A percentile compares a stretch with the other conserved stretches of the same genome.
These are phyloP conservation scores for Pseudogymnoascus sp. DNA, from an alignment of 2,329 filamentous ascomycete species.

Conservation along the genomic window DNA sequence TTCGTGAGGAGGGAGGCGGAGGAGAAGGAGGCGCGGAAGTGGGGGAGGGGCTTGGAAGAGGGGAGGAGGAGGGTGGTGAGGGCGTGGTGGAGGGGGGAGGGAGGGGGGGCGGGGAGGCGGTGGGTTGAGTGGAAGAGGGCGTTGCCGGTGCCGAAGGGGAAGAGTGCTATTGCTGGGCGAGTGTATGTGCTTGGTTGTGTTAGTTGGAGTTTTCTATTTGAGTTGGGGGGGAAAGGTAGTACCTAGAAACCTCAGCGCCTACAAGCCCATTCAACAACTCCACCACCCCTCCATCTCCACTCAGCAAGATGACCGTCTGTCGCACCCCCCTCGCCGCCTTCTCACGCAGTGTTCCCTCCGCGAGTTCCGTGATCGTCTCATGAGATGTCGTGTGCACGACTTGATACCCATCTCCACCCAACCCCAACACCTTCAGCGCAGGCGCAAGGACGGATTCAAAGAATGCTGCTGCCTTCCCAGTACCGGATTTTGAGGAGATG, in stretches of 20 bases:
- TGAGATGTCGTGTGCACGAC: conserved; percentile 55
- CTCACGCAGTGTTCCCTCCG: conserved; percentile 38
- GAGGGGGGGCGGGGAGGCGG: conserved; percentile 31
- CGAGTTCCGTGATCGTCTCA: conserved; percentile 56
- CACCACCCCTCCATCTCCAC: conserved; percentile 78
- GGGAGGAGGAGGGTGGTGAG: conserved; percentile 52
- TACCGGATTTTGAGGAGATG: conserved; percentile 59
- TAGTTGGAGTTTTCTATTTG: background rate
- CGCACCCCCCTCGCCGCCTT: conserved; percentile 37
- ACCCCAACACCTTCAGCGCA: conserved; percentile 39
- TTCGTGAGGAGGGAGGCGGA: conserved; percentile 34
- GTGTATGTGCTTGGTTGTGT: conserved; percentile 17
- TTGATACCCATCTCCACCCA: conserved; percentile 34
- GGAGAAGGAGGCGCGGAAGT: conserved; percentile 45
- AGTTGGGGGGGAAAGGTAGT: conserved; percentile 14
- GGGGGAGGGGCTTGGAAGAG: conserved; percentile 30
- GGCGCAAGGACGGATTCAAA: conserved; percentile 48
- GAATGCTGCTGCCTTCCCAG: conserved; percentile 45
- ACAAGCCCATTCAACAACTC: conserved; percentile 68
- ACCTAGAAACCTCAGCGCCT: conserved; percentile 19
- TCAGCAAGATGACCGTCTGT: conserved; percentile 67
- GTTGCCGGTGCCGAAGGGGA: conserved; percentile 59
- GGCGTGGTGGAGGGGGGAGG: conserved; percentile 35
- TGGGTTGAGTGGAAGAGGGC: conserved; percentile 55
- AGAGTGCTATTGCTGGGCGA: conserved; percentile 39